Evolutionary conservation across 139 green algal genomes (phyloP), one percentile per base, ranked within the genome.

Genomic region (Chlamydomonas sp.): DNA sequence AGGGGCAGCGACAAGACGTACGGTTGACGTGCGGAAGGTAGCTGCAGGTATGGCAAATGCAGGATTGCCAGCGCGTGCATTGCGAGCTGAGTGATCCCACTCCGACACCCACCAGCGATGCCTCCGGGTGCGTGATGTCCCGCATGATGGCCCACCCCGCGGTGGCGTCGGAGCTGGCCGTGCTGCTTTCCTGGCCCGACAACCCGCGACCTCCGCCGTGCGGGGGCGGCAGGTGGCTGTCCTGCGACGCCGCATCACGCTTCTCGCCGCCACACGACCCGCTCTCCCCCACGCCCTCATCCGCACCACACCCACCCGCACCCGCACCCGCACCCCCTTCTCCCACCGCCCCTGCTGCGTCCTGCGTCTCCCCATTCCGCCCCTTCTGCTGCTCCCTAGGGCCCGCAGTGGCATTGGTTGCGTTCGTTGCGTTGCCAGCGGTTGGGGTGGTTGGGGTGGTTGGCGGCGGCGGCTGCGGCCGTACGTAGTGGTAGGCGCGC

Each of bases 401-500:
- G 10, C 10, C 9, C 12, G 66, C 66, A 71, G 66, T 71, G 66
- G 66, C 12, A 18, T 71, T 14, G 66, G 66, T 18, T 10, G 10
- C 66, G 66, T 71, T 71, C 10, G 66, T 71, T 10, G 75, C 75
- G 75, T 10, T n/a, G 57, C 57, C 57, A 5, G 57, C 75, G 1
- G 57, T 57, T 1, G 75, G 15, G 57, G 75, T 6, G 17, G 73
- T 18, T 79, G 75, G 63, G 31, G 49, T 9, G 14, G 31, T 7
- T 79, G 49, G 61, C 7, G 77, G 60, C 66, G 62, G 61, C 74
- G 60, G 61, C 58, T 58, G 74, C 57, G 84, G 84, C 10, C 86
- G 63, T 8, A 91, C 78, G 91, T 96, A 96, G 76, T 94, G 85
- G 85, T 96, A 97, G 5, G 88, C 91, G 10, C 96, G 92, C 90